phyloP scores from a whole-genome alignment of 257 asterid genomes.

The Penstemon eatonii region DNA sequence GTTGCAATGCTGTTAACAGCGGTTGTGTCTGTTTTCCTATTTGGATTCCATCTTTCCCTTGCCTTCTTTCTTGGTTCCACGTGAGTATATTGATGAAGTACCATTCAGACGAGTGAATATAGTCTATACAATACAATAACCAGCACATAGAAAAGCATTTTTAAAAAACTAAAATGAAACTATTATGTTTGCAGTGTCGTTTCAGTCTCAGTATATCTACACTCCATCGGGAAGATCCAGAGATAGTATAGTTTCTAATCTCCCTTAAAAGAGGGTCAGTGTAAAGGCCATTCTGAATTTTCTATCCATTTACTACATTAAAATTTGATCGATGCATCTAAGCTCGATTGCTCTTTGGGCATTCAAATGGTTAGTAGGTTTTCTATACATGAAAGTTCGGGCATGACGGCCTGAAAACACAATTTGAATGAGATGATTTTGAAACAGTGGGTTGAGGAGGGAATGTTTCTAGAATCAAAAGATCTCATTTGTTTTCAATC shows the following conservation, averaged over 20 bases:
- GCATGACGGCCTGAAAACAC: background rate
- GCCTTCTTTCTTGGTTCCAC: slow-evolving; percentile 98
- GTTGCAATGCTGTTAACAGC: slow-evolving; percentile 99
- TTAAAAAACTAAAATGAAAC: slow-evolving; percentile 10
- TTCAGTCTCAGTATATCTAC: slow-evolving; percentile 78
- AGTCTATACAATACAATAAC: background rate
- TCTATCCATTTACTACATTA: background rate
- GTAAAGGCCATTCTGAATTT: slow-evolving; percentile 13
- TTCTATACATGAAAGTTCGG: slow-evolving; percentile 1
- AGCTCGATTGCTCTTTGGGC: background rate
- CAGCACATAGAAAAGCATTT: background rate
- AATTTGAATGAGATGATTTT: background rate
- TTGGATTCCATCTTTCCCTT: slow-evolving; percentile 88
- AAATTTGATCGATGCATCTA: slow-evolving; percentile 3
- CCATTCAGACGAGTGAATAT: slow-evolving; percentile 16
- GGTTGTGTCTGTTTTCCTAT: slow-evolving; percentile 81
- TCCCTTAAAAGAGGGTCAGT: slow-evolving; percentile 25
- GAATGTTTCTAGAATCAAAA: background rate
- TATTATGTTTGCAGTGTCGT: slow-evolving; percentile 73
- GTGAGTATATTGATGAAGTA: slow-evolving; percentile 47
- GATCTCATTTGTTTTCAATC: background rate
- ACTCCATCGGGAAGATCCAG: slow-evolving; percentile 79
- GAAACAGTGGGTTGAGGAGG: slow-evolving; percentile 5
- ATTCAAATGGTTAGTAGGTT: background rate
- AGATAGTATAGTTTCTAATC: slow-evolving; percentile 36